phyloP scores from a whole-genome alignment of 2,329 filamentous ascomycete genomes.

The Chaetomiaceae sp. region DNA sequence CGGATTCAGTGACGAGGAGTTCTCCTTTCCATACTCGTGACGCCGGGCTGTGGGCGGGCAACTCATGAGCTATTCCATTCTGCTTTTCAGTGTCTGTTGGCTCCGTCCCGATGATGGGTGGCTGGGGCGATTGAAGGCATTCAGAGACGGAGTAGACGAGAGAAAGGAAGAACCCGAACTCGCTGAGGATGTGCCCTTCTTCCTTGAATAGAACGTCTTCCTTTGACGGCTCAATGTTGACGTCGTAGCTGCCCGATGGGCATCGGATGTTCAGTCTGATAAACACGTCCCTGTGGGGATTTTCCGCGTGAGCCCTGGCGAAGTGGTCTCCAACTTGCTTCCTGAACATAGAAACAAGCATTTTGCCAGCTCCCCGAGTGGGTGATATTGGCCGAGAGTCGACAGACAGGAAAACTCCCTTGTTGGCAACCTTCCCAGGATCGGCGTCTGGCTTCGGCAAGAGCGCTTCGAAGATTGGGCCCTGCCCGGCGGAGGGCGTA shows the following conservation, averaged over 20 bases:
- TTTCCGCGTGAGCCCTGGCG: background rate
- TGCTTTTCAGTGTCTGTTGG: background rate
- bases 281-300: slow-evolving; percentile 50
- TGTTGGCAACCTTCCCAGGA: slow-evolving; percentile 40
- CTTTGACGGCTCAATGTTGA: slow-evolving; percentile 67
- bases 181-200: slow-evolving; percentile 41
- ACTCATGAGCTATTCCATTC: background rate
- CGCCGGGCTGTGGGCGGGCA: background rate
- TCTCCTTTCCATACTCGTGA: slow-evolving; percentile 2
- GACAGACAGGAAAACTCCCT: slow-evolving; percentile 61
- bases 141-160: slow-evolving; percentile 33
- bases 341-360: slow-evolving; percentile 52
- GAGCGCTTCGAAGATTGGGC: slow-evolving; percentile 52
- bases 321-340: slow-evolving; percentile 38
- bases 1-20: background rate
- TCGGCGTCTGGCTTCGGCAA: slow-evolving; percentile 51
- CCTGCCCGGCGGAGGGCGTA: background rate
- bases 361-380: slow-evolving; percentile 54
- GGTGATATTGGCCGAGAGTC: slow-evolving; percentile 62
- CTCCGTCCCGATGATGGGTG: background rate
- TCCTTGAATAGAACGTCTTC: slow-evolving; percentile 66
- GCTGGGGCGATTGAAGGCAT: background rate
- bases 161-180: slow-evolving; percentile 44
- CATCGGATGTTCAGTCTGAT: slow-evolving; percentile 61
- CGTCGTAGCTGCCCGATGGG: slow-evolving; percentile 60